Evolutionary conservation across 495 filamentous ascomycete species (phyloP), one percentile per base, ranked within the genome.

Genomic region (Glutinoglossum americanum): DNA sequence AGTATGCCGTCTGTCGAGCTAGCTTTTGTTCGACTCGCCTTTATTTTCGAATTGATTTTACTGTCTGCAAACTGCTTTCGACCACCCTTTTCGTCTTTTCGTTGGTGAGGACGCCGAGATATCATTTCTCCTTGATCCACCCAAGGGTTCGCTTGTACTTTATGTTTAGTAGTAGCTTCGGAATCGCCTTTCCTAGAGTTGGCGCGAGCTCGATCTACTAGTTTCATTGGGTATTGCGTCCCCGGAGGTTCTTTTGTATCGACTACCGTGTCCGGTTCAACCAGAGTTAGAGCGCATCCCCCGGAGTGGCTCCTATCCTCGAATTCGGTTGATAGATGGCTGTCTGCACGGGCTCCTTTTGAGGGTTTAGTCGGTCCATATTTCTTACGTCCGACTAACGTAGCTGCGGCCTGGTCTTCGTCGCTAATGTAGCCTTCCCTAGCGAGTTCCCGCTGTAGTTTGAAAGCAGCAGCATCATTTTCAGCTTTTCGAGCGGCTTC

Each of bases 381-480:
- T 44, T 64, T 68, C 32, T 63, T 62, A 9, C 71, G 62, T 8
- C 71, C 71, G n/a, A 64, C 49, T 32, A 44, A 23, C 9, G 66
- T 61, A n/a, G 66, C 57, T 51, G 30, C 9, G 30, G 30, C 30
- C 9, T 62, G 62, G 33, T 66, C 71, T n/a, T 74, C 73, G 8
- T 67, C 68, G 37, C 74, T 72, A n/a, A 71, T 71, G 28, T 67
- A 64, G 56, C 66, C 67, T 27, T 67, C 65, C 11, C 63, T 65
- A 21, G 58, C 79, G 1, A 95, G 71, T 35, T 94, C 85, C 59
- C 79, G 78, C 41, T 84, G 78, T 27, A 97, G 76, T 55, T 77
- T 71, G 58, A 83, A 80, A n/a, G 92, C 70, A 44, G 85, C 78
- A 41, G 84, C 82, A 63, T 94, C 86, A 57, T 96, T 97, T 59